Evolutionary conservation across 1,284 basidiomycete species (phyloP), one percentile per base, ranked within the genome.

Genomic region (Austropuccinia psidii): DNA sequence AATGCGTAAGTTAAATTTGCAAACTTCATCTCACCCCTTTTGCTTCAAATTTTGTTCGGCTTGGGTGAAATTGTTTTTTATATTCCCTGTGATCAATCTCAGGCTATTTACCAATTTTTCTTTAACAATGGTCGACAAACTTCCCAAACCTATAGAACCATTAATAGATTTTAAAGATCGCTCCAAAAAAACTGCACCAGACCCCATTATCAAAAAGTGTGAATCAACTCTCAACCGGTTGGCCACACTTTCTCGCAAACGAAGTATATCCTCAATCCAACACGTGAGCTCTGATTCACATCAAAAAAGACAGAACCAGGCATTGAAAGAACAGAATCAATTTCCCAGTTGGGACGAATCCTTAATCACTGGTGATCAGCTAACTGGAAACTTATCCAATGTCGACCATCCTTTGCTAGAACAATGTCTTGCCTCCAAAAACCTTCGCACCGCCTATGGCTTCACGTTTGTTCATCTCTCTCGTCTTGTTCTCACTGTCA

Each of bases 21-120:
- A 11, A 19, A 43, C 39, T 67, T 1, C 11, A 41, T 33, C n/a
- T n/a, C n/a, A n/a, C n/a, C n/a, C n/a, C n/a, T n/a, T n/a, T n/a
- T n/a, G n/a, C n/a, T n/a, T n/a, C n/a, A n/a, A n/a, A n/a, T n/a
- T n/a, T n/a, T n/a, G n/a, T n/a, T n/a, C n/a, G n/a, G n/a, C n/a
- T n/a, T n/a, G n/a, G n/a, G n/a, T n/a, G n/a, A n/a, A n/a, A n/a
- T n/a, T n/a, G n/a, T n/a, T n/a, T n/a, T n/a, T n/a, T n/a, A n/a
- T n/a, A n/a, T n/a, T n/a, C n/a, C n/a, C n/a, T n/a, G n/a, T n/a
- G n/a, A n/a, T n/a, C n/a, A n/a, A n/a, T n/a, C 2, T 47, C 43
- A 69, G 66, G 17, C 55, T 57, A 45, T 69, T 69, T 57, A 69
- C 66, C 24, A 72, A 72, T 41, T 61, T 72, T 29, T 49, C 43